These are phyloP conservation scores for Verticillium longisporum DNA, from an alignment of 2,329 filamentous ascomycete species.

Conservation along the genomic window DNA sequence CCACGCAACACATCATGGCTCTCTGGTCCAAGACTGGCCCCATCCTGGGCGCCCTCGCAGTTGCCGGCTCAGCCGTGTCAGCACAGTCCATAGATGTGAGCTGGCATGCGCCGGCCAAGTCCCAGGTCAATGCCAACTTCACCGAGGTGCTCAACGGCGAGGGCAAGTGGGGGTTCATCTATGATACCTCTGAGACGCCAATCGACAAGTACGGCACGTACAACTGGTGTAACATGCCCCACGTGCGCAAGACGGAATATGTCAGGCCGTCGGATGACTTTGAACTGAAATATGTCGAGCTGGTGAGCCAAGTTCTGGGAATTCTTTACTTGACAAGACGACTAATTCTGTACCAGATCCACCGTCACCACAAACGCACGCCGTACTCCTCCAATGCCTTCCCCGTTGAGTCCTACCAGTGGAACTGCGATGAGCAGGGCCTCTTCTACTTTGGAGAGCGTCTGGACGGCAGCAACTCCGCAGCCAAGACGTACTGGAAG, in stretches of 20 bases:
- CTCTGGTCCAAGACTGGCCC: slow-evolving; percentile 3
- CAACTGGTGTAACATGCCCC: slow-evolving; percentile 86
- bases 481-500: slow-evolving; percentile 58
- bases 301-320: slow-evolving; percentile 39
- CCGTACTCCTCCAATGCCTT: slow-evolving; percentile 75
- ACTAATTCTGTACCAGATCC: slow-evolving; percentile 43
- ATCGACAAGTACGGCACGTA: slow-evolving; percentile 54
- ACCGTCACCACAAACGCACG: slow-evolving; percentile 79
- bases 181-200: slow-evolving; percentile 57
- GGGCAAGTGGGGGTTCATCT: slow-evolving; percentile 69
- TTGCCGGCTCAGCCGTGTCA: slow-evolving; percentile 4
- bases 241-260: slow-evolving; percentile 65
- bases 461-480: slow-evolving; percentile 33
- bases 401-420: slow-evolving; percentile 63
- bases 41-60: slow-evolving; percentile 7
- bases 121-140: slow-evolving; percentile 52
- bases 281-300: slow-evolving; percentile 66
- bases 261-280: slow-evolving; percentile 45
- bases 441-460: slow-evolving; percentile 64
- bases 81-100: slow-evolving; percentile 27
- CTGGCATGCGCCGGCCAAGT: slow-evolving; percentile 53
- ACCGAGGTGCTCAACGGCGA: slow-evolving; percentile 45
- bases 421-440: slow-evolving; percentile 65
- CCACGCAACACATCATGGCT: slow-evolving; percentile 8
- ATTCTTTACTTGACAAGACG: slow-evolving; percentile 1